Percentiles rank a stretch among this genome's conserved stretches.
phyloP scores from a whole-genome alignment of 345 rosid genomes.

The Syzygium aqueum region DNA sequence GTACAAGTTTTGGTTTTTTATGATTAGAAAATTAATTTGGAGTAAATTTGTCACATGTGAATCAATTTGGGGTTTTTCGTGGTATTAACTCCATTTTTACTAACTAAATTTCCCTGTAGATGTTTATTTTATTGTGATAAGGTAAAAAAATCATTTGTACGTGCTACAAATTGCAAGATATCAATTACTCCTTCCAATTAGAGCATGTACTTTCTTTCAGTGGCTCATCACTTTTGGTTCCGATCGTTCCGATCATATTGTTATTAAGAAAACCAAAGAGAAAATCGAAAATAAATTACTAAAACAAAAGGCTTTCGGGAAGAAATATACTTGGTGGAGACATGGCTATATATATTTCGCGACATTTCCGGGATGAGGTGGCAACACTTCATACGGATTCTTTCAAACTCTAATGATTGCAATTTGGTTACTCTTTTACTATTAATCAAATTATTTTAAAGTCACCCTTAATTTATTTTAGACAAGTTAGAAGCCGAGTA shows the following conservation, averaged over 20 bases:
- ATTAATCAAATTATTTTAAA: no score
- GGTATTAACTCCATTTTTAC: not conserved
- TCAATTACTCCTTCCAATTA: not conserved
- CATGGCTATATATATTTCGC: not conserved
- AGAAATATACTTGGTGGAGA: not conserved
- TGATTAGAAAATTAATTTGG: no score
- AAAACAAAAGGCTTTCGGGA: not conserved
- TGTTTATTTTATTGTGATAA: not conserved
- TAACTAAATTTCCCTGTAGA: not conserved
- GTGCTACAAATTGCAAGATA: not conserved
- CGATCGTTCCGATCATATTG: not conserved
- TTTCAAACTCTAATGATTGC: not conserved
- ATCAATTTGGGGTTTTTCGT: no score
- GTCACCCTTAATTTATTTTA: not conserved
- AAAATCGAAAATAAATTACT: not conserved
- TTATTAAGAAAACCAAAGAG: not conserved
- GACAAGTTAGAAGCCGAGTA: not conserved
- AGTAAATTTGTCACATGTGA: no score
- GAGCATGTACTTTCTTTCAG: not conserved
- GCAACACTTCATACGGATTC: not conserved
- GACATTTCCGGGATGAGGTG: not conserved
- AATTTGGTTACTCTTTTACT: not conserved
- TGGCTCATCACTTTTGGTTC: not conserved
- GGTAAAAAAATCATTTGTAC: not conserved
- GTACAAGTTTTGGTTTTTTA: no score